Conservation (phyloP, 192 early-diverging fungal species). For the Coemansia aciculifera region DNA sequence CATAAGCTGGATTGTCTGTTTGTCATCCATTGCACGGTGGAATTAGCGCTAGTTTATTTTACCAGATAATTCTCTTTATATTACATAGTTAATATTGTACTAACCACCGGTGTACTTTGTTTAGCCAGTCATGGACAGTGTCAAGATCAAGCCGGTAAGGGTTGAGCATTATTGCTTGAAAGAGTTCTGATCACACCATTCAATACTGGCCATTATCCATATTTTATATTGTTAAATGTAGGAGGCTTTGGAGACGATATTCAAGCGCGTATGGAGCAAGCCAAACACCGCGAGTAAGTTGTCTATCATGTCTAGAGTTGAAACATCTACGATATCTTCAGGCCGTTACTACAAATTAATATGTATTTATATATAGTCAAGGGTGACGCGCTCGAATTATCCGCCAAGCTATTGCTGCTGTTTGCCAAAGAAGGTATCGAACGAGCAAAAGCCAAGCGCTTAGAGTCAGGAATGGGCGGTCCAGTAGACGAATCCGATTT, state of each 20-base stretch:
- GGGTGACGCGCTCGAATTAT: conserved; percentile 42
- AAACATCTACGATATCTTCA: neutral
- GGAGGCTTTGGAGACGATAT: conserved; percentile 49
- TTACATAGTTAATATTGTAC: neutral
- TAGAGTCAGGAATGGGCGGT: conserved; percentile 14
- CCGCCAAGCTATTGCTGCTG: conserved; percentile 31
- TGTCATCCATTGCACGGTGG: neutral
- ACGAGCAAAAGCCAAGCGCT: conserved; percentile 38
- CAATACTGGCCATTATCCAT: neutral
- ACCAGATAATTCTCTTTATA: neutral
- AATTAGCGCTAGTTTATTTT: neutral
- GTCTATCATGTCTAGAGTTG: neutral
- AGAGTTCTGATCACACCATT: too few species aligned
- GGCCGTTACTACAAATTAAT: neutral
- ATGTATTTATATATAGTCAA: conserved; percentile 23
- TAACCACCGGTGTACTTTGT: too few species aligned
- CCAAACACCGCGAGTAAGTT: conserved; percentile 41
- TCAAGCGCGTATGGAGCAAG: conserved; percentile 44
- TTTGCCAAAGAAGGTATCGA: conserved; percentile 48
- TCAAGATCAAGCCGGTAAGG: conserved; percentile 22
- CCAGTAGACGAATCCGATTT: conserved; percentile 48
- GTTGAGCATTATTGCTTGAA: neutral
- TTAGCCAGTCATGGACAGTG: conserved; percentile 8
- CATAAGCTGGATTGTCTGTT: conserved; percentile 2
- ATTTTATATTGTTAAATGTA: neutral